Base-by-base conservation (phyloP, 768 basidiomycete species). In the Grammothele lineata region DNA sequence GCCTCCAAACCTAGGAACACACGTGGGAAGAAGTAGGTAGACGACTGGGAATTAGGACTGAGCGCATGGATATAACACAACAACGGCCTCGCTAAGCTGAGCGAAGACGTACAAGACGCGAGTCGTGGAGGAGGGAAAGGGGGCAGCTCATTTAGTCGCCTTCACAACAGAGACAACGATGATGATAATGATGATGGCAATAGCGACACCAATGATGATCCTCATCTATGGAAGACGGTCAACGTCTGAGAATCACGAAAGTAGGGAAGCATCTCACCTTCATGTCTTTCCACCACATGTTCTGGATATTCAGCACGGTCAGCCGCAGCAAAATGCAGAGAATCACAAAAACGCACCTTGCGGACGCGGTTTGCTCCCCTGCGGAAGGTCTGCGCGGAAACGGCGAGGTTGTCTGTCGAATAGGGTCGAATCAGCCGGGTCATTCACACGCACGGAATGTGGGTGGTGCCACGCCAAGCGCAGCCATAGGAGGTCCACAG, bases 201-300 rank as follows among this genome's bases (percentile, higher is more conserved):
- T 85, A 44, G 88, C 92, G 37, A 87, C 75, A 47, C 85, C 90
- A 59, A 99, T 96, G 68, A 97, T 92, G 68, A 98, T 84, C 69
- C 93, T 83, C 95, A 96, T 96, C 89, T 94, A 12, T 19, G 18
- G 7, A 34, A 7, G 8, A 30, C 14, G 27, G 57, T 15, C 52
- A 43, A 24, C 18, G 15, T 47, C 12, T 54, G 43, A 57, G 9
- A 18, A 42, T n/a, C 10, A 24, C 4, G 27, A 19, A 40, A 26
- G 26, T 21, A 30, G 40, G 32, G 11, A 12, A 2, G 32, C 30
- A 10, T 41, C 48, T 17, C n/a, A 87, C 89, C 85, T 92, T 92
- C 89, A 92, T 92, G 66, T 96, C 93, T 66, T 96, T 94, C 92
- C 92, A 94, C 89, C 89, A 92, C 89, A 92, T 92, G 63, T 90